Evolutionary conservation across 2,329 filamentous ascomycete species (phyloP).

Genomic region (Cladophialophora yegresii): DNA sequence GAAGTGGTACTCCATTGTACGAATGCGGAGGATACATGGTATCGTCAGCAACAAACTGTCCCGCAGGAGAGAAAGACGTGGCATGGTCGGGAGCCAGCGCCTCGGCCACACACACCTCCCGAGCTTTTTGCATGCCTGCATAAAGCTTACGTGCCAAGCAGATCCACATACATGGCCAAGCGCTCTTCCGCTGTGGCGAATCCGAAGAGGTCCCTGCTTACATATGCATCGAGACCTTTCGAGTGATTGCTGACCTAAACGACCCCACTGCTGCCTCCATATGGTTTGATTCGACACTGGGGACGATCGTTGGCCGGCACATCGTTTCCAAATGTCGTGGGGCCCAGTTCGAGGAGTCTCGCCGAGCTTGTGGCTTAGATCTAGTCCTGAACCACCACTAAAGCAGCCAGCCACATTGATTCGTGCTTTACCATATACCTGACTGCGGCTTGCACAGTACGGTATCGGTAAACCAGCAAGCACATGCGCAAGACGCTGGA

Average conservation of each 20-base stretch:
- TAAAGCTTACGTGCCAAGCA: conserved; percentile 8
- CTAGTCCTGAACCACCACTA: not conserved
- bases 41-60: conserved; percentile 1
- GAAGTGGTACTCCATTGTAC: not conserved
- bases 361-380: not conserved
- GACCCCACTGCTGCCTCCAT: conserved; percentile 9
- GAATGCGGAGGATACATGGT: not conserved
- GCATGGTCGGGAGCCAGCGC: not conserved
- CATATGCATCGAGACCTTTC: conserved; percentile 16
- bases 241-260: conserved; percentile 16
- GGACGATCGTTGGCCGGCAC: conserved; percentile 9
- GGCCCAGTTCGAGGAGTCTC: not conserved
- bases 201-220: conserved; percentile 11
- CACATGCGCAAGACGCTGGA: not conserved
- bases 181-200: not conserved
- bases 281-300: not conserved
- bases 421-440: not conserved
- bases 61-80: not conserved
- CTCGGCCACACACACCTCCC: not conserved
- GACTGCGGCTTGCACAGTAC: not conserved
- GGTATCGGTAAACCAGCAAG: not conserved
- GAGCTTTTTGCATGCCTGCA: conserved; percentile 1
- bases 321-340: conserved; percentile 5
- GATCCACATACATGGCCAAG: not conserved
- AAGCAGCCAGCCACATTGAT: not conserved